Evolutionary conservation across 306 rosid genomes (phyloP).

Genomic region (Nissolia schottii): DNA sequence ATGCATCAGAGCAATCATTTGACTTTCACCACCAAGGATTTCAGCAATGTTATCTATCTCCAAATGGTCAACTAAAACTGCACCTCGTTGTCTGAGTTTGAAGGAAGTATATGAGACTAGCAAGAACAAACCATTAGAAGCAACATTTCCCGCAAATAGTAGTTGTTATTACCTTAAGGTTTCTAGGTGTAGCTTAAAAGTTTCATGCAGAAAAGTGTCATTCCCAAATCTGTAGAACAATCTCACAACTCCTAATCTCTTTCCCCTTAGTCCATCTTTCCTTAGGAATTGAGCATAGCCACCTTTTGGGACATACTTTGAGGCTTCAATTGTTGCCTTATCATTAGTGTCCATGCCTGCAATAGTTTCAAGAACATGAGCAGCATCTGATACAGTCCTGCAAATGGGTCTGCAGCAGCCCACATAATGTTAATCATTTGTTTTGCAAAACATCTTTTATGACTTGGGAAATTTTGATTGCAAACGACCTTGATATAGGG

Average conservation of each 20-base stretch:
- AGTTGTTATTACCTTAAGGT: conserved; percentile 50
- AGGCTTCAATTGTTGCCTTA: too few species aligned
- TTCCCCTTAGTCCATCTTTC: too few species aligned
- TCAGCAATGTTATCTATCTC: conserved; percentile 19
- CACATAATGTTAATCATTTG: not conserved
- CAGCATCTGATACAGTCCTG: conserved; percentile 66
- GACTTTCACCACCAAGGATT: conserved; percentile 16
- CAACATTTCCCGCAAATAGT: not conserved
- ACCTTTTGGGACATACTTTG: conserved; percentile 44
- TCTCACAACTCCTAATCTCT: conserved; percentile 50
- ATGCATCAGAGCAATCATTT: conserved; percentile 27
- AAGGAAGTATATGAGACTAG: not conserved
- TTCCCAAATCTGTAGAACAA: conserved; percentile 19
- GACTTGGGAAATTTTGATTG: not conserved
- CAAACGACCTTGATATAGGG: not conserved
- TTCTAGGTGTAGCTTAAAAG: conserved; percentile 34
- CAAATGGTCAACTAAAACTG: conserved; percentile 43
- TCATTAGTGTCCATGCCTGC: too few species aligned
- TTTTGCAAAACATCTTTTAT: not conserved
- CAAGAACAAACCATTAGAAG: not conserved
- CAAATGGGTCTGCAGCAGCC: conserved; percentile 46
- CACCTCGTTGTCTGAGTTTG: conserved; percentile 44
- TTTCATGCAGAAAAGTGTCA: conserved; percentile 7
- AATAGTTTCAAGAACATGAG: conserved; percentile 52
- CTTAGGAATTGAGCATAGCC: conserved; percentile 54